Evolutionary conservation across 2,329 filamentous ascomycete genomes (phyloP), one percentile per base, ranked within the genome.

Genomic region (Colletotrichum karsti): DNA sequence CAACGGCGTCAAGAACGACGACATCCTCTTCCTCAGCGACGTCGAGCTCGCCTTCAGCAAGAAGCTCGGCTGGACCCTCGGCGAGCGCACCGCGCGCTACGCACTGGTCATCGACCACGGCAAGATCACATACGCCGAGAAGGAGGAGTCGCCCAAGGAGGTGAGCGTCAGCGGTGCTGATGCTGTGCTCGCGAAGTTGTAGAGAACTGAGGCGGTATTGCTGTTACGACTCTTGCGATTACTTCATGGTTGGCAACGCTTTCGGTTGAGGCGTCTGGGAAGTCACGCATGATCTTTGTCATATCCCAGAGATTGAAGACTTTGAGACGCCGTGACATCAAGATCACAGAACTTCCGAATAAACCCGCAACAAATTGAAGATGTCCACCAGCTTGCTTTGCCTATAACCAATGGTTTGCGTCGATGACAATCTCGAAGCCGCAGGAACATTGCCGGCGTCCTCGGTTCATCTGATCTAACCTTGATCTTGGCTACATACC

Each of bases 91-190:
- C 72, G 89, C 88, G 69, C 88, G 94, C 69, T 97, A 92, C 83
- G 94, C 92, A 74, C 88, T 97, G 78, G 83, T 94, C 74, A 82
- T 97, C 72, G 93, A 95, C 82, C 85, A 97, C 78, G 93, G 93
- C 80, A 95, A 93, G 85, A 87, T 97, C 75, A 85, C 83, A 75
- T 96, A 97, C 79, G 92, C 93, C 67, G 92, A 91, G 81, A 90
- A 88, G 75, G 93, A 97, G 83, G 79, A 81, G 28, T 86, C 81
- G 57, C 76, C 76, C 53, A 80, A 80, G 53, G 79, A 77, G 72
- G 82, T 84, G 51, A 80, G 80, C 60, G 79, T 80, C 68, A 86
- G 86, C 22, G 83, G 86, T 56, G 87, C 85, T 53, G 84, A 88
- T 65, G 85, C 81, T 59, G 83, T 88, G 54, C 76, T 89, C 67